Conservation (phyloP, 305 asterid species). For the Fraxinus floribunda region DNA sequence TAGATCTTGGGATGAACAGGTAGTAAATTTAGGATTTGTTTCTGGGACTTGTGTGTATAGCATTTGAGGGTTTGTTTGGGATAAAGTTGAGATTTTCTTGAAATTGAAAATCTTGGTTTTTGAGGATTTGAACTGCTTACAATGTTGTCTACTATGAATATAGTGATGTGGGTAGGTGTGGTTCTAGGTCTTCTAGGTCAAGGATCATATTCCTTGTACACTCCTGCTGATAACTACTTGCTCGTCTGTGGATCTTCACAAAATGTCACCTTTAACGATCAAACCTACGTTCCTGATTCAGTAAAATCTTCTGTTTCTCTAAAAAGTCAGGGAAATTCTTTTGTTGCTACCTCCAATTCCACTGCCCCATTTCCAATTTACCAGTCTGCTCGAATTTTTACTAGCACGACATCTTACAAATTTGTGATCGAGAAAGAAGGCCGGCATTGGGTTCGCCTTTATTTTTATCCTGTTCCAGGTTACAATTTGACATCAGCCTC, state of each 20-base stretch:
- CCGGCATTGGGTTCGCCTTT: constrained; percentile 91
- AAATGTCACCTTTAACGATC: constrained; percentile 71
- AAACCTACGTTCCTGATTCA: constrained; percentile 70
- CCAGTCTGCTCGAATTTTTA: constrained; percentile 74
- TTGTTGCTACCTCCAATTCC: constrained; percentile 56
- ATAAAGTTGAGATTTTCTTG: neutral
- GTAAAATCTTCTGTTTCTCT: constrained; percentile 54
- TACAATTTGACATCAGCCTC: constrained; percentile 70
- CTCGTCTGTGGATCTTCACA: constrained; percentile 91
- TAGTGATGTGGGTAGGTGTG: constrained; percentile 43
- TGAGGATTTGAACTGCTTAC: constrained; percentile 17
- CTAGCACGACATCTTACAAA: constrained; percentile 56
- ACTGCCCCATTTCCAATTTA: constrained; percentile 72
- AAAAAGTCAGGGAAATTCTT: constrained; percentile 51
- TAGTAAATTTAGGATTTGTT: neutral
- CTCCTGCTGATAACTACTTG: constrained; percentile 69
- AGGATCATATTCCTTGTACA: constrained; percentile 54
- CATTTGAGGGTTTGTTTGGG: constrained; percentile 11
- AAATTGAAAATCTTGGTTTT: constrained; percentile 11
- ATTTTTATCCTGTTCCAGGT: constrained; percentile 72
- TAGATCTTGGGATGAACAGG: constrained; percentile 47
- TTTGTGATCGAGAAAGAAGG: constrained; percentile 62
- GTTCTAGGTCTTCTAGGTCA: constrained; percentile 40
- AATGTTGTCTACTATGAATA: constrained; percentile 34
- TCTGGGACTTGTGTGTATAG: constrained; percentile 11